A percentile compares a stretch with the other conserved stretches of the same genome.
Conservation (phyloP, 148 eudicot genomes). For the Silene uniflora region DNA sequence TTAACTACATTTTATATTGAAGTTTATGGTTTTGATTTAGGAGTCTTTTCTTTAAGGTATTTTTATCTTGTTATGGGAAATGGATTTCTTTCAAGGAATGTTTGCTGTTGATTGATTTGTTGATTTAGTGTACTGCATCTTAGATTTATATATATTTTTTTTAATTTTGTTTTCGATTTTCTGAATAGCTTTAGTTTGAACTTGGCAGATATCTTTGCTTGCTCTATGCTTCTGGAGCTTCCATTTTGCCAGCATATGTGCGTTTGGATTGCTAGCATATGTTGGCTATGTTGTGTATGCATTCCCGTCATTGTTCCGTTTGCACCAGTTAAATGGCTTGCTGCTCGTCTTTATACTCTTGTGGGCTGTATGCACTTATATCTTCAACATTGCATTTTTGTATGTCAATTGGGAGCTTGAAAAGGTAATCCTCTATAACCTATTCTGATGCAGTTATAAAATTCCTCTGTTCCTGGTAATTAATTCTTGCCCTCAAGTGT, state of each 20-base stretch:
- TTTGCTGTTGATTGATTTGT: background rate
- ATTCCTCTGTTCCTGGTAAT: background rate
- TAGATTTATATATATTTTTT: background rate
- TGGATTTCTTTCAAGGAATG: background rate
- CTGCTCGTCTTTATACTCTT: conserved; percentile 90
- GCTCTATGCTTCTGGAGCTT: conserved; percentile 95
- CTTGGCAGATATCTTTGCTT: conserved; percentile 82
- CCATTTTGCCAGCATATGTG: conserved; percentile 92
- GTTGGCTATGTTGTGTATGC: conserved; percentile 82
- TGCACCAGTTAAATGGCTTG: conserved; percentile 89
- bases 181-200: conserved; percentile 27
- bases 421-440: conserved; percentile 49
- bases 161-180: background rate
- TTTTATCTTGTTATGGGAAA: background rate
- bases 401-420: conserved; percentile 59
- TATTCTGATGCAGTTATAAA: background rate
- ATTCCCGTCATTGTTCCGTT: conserved; percentile 78
- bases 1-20: background rate
- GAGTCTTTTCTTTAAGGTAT: background rate
- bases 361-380: conserved; percentile 88
- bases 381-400: conserved; percentile 85
- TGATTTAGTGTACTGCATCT: background rate
- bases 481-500: conserved; percentile 18
- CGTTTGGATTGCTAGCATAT: conserved; percentile 91
- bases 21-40: background rate